Conservation (phyloP, 495 filamentous ascomycete genomes). For the Xylaria venustula region DNA sequence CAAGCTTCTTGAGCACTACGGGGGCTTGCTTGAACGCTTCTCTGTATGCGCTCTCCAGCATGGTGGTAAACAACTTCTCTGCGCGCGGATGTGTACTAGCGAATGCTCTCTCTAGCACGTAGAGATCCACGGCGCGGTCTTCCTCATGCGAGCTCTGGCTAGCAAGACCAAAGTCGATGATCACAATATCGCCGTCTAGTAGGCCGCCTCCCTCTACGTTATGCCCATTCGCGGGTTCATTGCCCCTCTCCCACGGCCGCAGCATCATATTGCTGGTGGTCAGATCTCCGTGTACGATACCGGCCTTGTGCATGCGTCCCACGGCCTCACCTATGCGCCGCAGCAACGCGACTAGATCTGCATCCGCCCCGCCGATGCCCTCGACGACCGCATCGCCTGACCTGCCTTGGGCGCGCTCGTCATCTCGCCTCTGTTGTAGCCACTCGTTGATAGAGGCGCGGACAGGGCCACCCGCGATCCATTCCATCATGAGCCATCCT, state of each 20-base stretch:
- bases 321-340: conserved; percentile 68
- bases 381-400: conserved; percentile 39
- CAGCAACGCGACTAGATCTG: conserved; percentile 57
- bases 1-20: conserved; percentile 64
- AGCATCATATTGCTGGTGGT: conserved; percentile 98
- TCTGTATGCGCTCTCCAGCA: conserved; percentile 54
- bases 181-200: conserved; percentile 71
- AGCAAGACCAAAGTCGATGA: conserved; percentile 96
- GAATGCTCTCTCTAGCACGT: conserved; percentile 96
- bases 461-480: conserved; percentile 73
- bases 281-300: conserved; percentile 91
- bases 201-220: conserved; percentile 24
- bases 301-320: conserved; percentile 75
- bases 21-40: conserved; percentile 50
- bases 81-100: conserved; percentile 88
- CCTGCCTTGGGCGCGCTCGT: conserved; percentile 38
- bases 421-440: conserved; percentile 38
- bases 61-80: conserved; percentile 67
- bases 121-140: conserved; percentile 93
- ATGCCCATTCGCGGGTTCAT: conserved; percentile 16
- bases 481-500: conserved; percentile 90
- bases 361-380: conserved; percentile 35
- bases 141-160: conserved; percentile 81
- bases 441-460: conserved; percentile 65
- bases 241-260: conserved; percentile 36